Evolutionary conservation across 768 basidiomycete genomes (phyloP), one percentile per base, ranked within the genome.

Genomic region (Boletus pseudo-olivaceus): DNA sequence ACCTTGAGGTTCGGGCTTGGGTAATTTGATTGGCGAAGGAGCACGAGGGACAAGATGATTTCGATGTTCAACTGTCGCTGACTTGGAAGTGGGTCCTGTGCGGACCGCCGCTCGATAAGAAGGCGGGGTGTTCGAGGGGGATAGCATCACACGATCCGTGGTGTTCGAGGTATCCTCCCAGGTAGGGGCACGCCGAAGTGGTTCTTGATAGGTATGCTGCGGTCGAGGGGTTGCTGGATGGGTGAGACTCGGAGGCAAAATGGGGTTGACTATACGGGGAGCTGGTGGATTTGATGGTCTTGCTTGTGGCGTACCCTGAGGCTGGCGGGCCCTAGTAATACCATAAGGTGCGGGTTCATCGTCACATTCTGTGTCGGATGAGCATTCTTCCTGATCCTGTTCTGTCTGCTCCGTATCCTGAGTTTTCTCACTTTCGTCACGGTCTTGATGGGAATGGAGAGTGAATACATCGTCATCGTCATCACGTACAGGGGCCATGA

Each of bases 21-120:
- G 61, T 39, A 63, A 53, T 66, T 71, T 69, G 51, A 64, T 66
- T 52, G 71, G 71, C 45, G 71, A 71, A 34, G 61, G 64, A 19
- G 61, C 45, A 44, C 61, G 62, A 47, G 58, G 47, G 33, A 33
- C 27, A 32, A 40, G 50, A 42, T 58, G 55, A 42, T 49, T 58
- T 51, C 61, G 59, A 45, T 52, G 27, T 19, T 49, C 57, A 44
- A 47, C 49, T 39, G 42, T 57, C 35, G 58, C 45, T 47, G 57
- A 40, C 12, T 52, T 64, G 37, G 54, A 34, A 33, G 58, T 55
- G 61, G 58, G 54, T 42, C 58, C 51, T 45, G 68, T 64, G 44
- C 72, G 72, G 20, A 72, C 65, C 33, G 74, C 74, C 27, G 78
- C 73, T 47, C 74, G 73, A 65, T 83, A 81, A 30, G 81, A 79